Conservation (phyloP, 331 rosid genomes). For the Saraca asoca region DNA sequence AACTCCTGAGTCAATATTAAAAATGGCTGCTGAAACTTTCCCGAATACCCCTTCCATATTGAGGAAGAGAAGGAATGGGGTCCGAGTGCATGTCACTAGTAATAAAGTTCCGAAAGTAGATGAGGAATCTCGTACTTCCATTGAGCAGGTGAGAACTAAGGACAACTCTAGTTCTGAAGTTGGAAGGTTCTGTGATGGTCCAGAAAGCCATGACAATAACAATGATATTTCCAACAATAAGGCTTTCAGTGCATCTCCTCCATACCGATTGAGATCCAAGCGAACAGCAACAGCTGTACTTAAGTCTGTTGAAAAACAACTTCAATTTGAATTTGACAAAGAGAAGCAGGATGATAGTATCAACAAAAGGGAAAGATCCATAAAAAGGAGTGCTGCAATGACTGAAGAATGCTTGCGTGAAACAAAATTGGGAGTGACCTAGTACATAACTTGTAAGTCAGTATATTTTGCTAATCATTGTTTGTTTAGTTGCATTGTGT, state of each 20-base stretch:
- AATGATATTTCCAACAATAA: conserved; percentile 48
- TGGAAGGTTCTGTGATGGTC: conserved; percentile 51
- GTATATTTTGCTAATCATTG: conserved; percentile 22
- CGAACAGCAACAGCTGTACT: conserved; percentile 72
- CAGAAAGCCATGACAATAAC: conserved; percentile 45
- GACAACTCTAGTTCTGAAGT: conserved; percentile 47
- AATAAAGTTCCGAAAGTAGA: conserved; percentile 43
- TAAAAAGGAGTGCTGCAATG: conserved; percentile 43
- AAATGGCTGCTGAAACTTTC: conserved; percentile 80
- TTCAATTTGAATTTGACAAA: conserved; percentile 73
- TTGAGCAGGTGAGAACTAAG: conserved; percentile 41
- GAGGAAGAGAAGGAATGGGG: conserved; percentile 66
- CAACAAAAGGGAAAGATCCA: conserved; percentile 44
- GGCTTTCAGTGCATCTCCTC: conserved; percentile 91
- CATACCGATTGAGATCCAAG: conserved; percentile 80
- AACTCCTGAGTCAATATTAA: conserved; percentile 87
- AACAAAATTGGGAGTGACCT: conserved; percentile 59
- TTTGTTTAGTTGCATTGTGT: conserved; percentile 19
- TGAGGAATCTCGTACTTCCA: conserved; percentile 44
- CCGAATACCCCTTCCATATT: conserved; percentile 93
- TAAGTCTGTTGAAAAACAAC: conserved; percentile 95
- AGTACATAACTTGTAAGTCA: conserved; percentile 54
- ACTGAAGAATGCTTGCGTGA: conserved; percentile 56
- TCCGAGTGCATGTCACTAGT: conserved; percentile 42
- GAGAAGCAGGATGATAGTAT: conserved; percentile 55